phyloP scores from a whole-genome alignment of 1,139 yeast genomes.

The Suhomyces yuchorum region DNA sequence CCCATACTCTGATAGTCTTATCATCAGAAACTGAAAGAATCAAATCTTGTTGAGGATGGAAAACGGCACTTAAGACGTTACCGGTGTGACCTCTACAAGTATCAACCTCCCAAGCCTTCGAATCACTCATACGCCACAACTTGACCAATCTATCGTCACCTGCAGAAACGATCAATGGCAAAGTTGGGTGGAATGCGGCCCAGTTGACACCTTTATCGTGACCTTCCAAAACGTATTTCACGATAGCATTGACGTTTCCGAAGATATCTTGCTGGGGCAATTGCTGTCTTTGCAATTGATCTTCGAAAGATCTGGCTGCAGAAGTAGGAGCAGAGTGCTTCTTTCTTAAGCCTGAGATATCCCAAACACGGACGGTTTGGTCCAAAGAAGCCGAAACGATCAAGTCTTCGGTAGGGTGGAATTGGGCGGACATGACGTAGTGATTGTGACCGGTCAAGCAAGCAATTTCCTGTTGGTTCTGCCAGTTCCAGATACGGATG shows the following conservation, averaged over 20 bases:
- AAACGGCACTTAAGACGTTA: slow-evolving; percentile 83
- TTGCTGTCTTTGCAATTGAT: slow-evolving; percentile 73
- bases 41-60: slow-evolving; percentile 92
- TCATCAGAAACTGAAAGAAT: slow-evolving; percentile 95
- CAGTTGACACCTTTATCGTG: slow-evolving; percentile 98
- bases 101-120: slow-evolving; percentile 99
- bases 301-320: slow-evolving; percentile 64
- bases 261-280: slow-evolving; percentile 87
- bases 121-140: slow-evolving; percentile 97
- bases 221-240: slow-evolving; percentile 94
- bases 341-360: slow-evolving; percentile 91
- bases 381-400: slow-evolving; percentile 95
- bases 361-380: slow-evolving; percentile 99
- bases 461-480: slow-evolving; percentile 95
- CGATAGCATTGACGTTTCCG: slow-evolving; percentile 92
- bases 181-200: slow-evolving; percentile 97
- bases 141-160: slow-evolving; percentile 96
- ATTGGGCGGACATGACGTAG: slow-evolving; percentile 97
- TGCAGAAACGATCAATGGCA: slow-evolving; percentile 92
- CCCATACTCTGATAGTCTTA: slow-evolving; percentile 98
- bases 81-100: slow-evolving; percentile 98
- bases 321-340: slow-evolving; percentile 86
- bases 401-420: slow-evolving; percentile 94
- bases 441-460: slow-evolving; percentile 98
- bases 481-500: slow-evolving; percentile 99